Conservation (phyloP, 2,329 filamentous ascomycete genomes). For the Ambrosiella cleistominuta region DNA sequence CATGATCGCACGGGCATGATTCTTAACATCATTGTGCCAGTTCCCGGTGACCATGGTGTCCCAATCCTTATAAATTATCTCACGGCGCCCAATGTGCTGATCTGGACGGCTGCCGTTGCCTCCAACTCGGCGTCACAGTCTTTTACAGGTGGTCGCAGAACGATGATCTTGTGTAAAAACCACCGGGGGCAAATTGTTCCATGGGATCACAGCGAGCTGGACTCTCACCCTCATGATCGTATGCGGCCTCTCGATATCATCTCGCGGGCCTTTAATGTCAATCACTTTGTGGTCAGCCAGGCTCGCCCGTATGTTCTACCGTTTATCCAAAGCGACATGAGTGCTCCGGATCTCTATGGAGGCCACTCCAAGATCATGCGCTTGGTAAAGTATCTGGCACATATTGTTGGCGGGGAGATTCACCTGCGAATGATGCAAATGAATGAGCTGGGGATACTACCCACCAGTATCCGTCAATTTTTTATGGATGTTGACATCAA, state of each 20-base stretch:
- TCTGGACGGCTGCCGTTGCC: constrained; percentile 62
- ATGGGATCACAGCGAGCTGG: constrained; percentile 29
- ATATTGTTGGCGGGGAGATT: constrained; percentile 58
- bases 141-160: constrained; percentile 46
- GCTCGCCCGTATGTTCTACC: constrained; percentile 78
- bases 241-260: constrained; percentile 12
- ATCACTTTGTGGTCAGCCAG: constrained; percentile 89
- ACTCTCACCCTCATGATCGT: constrained; percentile 11
- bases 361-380: constrained; percentile 40
- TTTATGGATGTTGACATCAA: constrained; percentile 61
- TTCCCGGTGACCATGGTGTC: constrained; percentile 53
- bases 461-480: constrained; percentile 52
- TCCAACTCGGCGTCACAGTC: constrained; percentile 52
- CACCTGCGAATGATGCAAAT: constrained; percentile 68
- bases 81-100: constrained; percentile 80
- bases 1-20: constrained; percentile 71
- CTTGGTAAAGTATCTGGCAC: constrained; percentile 40
- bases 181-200: constrained; percentile 53
- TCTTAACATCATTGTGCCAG: constrained; percentile 80
- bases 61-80: constrained; percentile 82
- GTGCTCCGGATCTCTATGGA: constrained; percentile 48
- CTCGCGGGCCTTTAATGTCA: constrained; percentile 61
- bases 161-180: constrained; percentile 59
- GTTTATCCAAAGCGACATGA: constrained; percentile 65
- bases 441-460: constrained; percentile 58